Percentiles rank a stretch among this genome's conserved stretches.
phyloP scores from a whole-genome alignment of 495 filamentous ascomycete species.

The Filosporella fistucella region DNA sequence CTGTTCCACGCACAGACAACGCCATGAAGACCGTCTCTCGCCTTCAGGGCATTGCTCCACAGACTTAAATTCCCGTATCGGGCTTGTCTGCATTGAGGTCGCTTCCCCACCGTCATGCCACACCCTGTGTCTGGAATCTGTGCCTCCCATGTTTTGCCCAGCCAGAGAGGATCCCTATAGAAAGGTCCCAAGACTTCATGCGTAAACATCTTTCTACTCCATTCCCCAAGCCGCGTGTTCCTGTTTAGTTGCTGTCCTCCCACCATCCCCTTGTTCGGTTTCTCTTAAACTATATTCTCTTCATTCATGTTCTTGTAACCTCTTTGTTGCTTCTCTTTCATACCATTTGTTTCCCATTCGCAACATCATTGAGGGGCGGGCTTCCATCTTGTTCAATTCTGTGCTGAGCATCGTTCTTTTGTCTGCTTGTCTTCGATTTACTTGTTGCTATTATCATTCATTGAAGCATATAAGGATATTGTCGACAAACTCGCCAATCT shows the following conservation, averaged over 20 bases:
- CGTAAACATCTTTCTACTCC: slow-evolving; percentile 12
- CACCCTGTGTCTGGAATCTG: slow-evolving; percentile 26
- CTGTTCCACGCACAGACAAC: slow-evolving; percentile 9
- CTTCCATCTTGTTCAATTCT: slow-evolving; percentile 14
- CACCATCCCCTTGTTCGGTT: slow-evolving; percentile 25
- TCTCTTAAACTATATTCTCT: slow-evolving; percentile 18
- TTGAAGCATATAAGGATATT: too few relatives aligned
- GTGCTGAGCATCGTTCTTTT: slow-evolving; percentile 20
- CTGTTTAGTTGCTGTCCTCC: slow-evolving; percentile 20
- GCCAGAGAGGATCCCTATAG: slow-evolving; percentile 12
- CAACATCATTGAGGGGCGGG: slow-evolving; percentile 13
- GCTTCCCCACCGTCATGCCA: slow-evolving; percentile 26
- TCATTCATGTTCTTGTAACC: neutral
- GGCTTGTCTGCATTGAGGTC: slow-evolving; percentile 11
- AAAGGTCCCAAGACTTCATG: slow-evolving; percentile 17
- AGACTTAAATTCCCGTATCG: neutral
- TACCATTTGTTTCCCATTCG: neutral
- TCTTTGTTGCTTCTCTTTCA: neutral
- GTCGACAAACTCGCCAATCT: too few relatives aligned
- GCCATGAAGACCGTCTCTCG: slow-evolving; percentile 9
- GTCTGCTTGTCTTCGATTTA: neutral
- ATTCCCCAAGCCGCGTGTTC: slow-evolving; percentile 20
- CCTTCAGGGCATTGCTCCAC: slow-evolving; percentile 1
- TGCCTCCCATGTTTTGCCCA: slow-evolving; percentile 10
- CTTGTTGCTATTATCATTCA: too few relatives aligned